Percentiles rank a stretch among this genome's conserved stretches.
phyloP scores from a whole-genome alignment of 257 asterid species.

The Forsythia suspensa region DNA sequence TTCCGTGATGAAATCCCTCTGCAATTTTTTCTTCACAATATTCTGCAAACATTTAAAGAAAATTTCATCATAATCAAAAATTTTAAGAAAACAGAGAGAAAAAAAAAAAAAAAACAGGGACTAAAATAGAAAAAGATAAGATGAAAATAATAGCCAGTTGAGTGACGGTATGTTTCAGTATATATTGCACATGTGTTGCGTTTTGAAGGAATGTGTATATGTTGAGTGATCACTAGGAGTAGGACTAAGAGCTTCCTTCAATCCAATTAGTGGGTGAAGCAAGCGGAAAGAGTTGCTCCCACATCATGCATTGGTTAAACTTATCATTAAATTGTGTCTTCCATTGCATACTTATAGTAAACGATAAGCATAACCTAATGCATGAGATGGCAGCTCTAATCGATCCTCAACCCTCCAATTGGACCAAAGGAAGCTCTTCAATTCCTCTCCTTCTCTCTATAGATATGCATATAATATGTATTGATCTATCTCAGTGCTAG shows the following conservation, averaged over 20 bases:
- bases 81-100: too few species aligned
- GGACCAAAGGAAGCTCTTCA: conserved; percentile 54
- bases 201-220: too few species aligned
- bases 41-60: too few species aligned
- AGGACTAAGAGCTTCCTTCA: conserved; percentile 57
- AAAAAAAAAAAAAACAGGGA: too few species aligned
- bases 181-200: too few species aligned
- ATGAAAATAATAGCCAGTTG: too few species aligned
- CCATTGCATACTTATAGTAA: neutral
- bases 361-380: conserved; percentile 45
- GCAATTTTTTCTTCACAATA: too few species aligned
- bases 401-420: conserved; percentile 48
- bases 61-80: too few species aligned
- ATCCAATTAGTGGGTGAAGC: conserved; percentile 41
- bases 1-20: too few species aligned
- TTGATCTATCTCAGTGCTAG: too few species aligned
- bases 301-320: conserved; percentile 52
- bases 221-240: neutral
- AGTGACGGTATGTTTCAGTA: too few species aligned
- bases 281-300: conserved; percentile 62
- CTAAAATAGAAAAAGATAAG: too few species aligned
- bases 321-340: neutral
- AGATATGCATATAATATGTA: neutral
- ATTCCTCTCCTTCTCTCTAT: neutral
- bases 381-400: conserved; percentile 67